Base-by-base conservation (phyloP, 257 asterid species). In the Salvia miltiorrhiza region DNA sequence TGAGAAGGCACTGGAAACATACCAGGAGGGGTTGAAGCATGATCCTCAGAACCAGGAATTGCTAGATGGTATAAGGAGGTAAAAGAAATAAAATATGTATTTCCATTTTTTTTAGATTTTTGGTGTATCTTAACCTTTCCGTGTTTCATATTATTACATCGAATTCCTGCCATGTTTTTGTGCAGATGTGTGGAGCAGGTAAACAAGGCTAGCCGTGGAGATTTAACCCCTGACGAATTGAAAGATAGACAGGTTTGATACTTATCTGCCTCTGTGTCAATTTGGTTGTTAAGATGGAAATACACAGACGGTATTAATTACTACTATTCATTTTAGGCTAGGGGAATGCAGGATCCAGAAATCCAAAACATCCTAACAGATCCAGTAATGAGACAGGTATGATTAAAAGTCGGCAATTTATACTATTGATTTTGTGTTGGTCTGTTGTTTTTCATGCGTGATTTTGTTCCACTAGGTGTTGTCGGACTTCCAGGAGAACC, bases 331-430 rank as follows among this genome's bases (percentile, higher is more conserved):
- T 50, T 20, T 21, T 72, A 93, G 97, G 99, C 96, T 1, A 88
- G 84, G 83, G 99, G 70, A 30, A 90, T 93, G 99, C 97, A 90
- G 76, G 99, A 90, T 28, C 99, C 97, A 0, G 99, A 90, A 78
- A 81, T 93, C 63, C 99, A 93, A 67, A 93, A 87, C 68, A 93
- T 93, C 73, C 85, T 93, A 24, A 83, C 96, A 1, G 97, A 90
- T 80, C 97, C 99, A 11, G 96, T 93, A 2, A 93, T 93, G 99
- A 84, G 95, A 87, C 99, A 93, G 99, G 99, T 88, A 23, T 1
- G 52, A n/a, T 45, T 5, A 2, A 35, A 45, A 44, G 8, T 44
- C 20, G 9, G n/a, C 21, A 1, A 5, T 7, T 45, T 45, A 5
- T n/a, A n/a, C 3, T 45, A 45, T 45, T 7, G 21, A n/a, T 45